Evolutionary conservation across 179 eudicot genomes (phyloP), one percentile per base, ranked within the genome.

Genomic region (Amaranthus tricolor): DNA sequence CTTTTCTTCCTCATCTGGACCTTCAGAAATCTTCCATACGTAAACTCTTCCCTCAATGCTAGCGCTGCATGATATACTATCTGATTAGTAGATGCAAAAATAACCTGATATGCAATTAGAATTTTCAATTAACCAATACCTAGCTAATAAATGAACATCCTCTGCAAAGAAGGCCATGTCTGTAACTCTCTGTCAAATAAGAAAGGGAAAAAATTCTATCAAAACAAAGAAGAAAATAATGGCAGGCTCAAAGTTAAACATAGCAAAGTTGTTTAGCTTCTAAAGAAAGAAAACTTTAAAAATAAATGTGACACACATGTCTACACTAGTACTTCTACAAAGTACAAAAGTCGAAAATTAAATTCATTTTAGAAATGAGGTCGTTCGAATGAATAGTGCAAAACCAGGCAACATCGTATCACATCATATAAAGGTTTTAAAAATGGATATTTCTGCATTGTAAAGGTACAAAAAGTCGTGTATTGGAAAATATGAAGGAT

Each of bases 141-240:
- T 91, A 76, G 99, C 98, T 81, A 95, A 76, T 68, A 95, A 96
- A 88, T 91, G 98, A 83, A 93, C 98, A 82, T 95, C 99, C 84
- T 95, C 98, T 40, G 98, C 97, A 75, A 95, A 95, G 82, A 93
- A 95, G 81, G 92, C 97, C 99, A 95, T 95, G 84, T 95, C 99
- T 56, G 98, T 95, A 68, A 95, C 97, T 88, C 99, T 88, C 99
- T 93, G 90, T 54, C 72, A 72, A 50, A 55, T 9, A 82, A 49
- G 73, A 77, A 53, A 54, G 63, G 17, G 12, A 71, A 59, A 54
- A 68, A 70, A 47, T 31, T 31, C 3, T 31, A 75, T 24, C 43
- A 40, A 64, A 10, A 24, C 76, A 20, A 31, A 17, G 40, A 51
- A 20, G 9, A 24, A 14, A 15, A 20, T 12, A 10, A 62, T 20